Evolutionary conservation across 2,329 filamentous ascomycete genomes (phyloP).

Genomic region (Ceratocystis ficicola): DNA sequence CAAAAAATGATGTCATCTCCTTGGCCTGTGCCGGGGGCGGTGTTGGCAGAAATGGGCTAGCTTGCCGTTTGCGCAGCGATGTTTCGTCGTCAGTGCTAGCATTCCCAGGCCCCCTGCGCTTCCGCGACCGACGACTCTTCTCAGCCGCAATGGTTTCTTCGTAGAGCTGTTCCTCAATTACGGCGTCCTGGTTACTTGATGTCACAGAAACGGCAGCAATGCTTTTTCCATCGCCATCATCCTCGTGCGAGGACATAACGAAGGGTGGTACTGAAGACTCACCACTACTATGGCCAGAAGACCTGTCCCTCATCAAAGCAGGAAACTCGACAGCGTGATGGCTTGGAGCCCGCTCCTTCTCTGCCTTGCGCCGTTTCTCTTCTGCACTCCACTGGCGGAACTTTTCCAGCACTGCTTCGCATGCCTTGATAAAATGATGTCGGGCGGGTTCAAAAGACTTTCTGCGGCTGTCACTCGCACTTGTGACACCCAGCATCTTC

Average conservation of each 20-base stretch:
- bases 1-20: constrained; percentile 79
- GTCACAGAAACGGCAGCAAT: constrained; percentile 22
- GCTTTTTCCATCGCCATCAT: constrained; percentile 24
- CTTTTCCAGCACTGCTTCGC: constrained; percentile 70
- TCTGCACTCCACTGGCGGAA: constrained; percentile 80
- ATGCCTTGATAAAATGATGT: constrained; percentile 71
- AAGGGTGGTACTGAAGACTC: constrained; percentile 24
- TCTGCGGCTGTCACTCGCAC: constrained; percentile 71
- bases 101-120: constrained; percentile 22
- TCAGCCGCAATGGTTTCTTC: constrained; percentile 45
- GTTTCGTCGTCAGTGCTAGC: constrained; percentile 23
- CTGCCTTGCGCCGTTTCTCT: constrained; percentile 69
- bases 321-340: constrained; percentile 26
- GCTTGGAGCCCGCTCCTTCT: constrained; percentile 50
- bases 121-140: constrained; percentile 24
- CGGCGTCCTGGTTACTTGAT: constrained; percentile 50
- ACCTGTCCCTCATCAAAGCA: constrained; percentile 23
- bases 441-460: constrained; percentile 79
- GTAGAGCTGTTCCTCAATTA: constrained; percentile 61
- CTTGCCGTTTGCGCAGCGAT: constrained; percentile 24
- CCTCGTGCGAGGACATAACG: constrained; percentile 14
- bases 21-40: constrained; percentile 32
- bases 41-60: constrained; percentile 23
- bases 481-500: constrained; percentile 78
- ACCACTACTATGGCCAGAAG: constrained; percentile 22